Evolutionary conservation across 2,329 filamentous ascomycete species (phyloP), one percentile per base, ranked within the genome.

Genomic region (Cladobotryum mycophilum): DNA sequence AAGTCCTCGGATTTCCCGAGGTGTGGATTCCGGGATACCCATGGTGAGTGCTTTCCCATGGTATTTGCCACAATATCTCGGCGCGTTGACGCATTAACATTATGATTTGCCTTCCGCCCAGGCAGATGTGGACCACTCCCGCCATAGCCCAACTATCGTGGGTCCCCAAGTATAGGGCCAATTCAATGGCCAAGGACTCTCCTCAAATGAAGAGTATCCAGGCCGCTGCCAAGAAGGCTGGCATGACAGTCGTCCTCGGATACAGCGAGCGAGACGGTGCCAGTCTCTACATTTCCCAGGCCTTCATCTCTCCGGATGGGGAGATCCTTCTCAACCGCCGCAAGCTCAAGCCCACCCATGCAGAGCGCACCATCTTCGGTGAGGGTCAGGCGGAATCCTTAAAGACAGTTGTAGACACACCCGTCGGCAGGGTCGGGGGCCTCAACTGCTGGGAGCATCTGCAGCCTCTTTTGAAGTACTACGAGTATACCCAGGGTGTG

Each of bases 371-470:
- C 9, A 62, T 69, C 35, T 81, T 75, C 60, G 78, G 78, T 5
- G 78, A 81, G 44, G 76, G 76, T 5, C 73, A 76, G 11, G 78
- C 73, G 13, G 74, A 80, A 7, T 20, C 36, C 30, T 15, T 46
- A 11, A n/a, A 41, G 2, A 51, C 41, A 25, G 77, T 80, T 0
- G 68, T 72, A 8, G 67, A 73, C 22, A 71, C 72, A 3, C 64
- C 68, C 2, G 72, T 76, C 47, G 76, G 75, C 22, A 72, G 71
- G 11, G 69, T 80, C 11, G 78, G 77, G 1, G 71, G 70, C 1
- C 63, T 80, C 44, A 77, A 76, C 53, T 79, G 76, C 62, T 79
- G 74, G 74, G 75, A 79, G 57, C 73, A 81, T 51, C 72, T 54
- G 6, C 53, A 47, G 20, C 48, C 57, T 37, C 35, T 55, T 30